Conservation (phyloP, 192 early-diverging fungal species). For the Phlyctochytrium planicorne region DNA sequence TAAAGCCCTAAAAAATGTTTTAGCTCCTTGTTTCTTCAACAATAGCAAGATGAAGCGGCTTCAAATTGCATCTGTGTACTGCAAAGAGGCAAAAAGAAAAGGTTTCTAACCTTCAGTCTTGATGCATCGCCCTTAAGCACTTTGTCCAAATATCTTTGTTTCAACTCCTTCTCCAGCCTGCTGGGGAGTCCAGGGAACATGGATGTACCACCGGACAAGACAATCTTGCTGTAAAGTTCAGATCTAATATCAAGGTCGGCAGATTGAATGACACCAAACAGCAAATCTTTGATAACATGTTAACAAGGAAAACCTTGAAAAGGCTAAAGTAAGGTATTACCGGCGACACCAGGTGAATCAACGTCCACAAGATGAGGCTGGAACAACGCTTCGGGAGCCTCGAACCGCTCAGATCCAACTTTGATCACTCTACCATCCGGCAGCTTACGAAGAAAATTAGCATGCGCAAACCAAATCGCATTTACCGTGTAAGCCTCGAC, state of each 20-base stretch:
- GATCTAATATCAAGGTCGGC: constrained; percentile 89
- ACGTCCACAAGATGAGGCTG: constrained; percentile 96
- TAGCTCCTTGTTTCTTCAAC: no score
- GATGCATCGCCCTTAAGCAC: constrained; percentile 82
- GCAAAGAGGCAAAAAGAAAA: neutral
- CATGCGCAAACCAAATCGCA: constrained; percentile 3
- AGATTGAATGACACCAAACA: constrained; percentile 89
- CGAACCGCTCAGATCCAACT: constrained; percentile 96
- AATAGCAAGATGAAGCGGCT: neutral
- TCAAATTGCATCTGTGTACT: neutral
- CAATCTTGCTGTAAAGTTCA: constrained; percentile 96
- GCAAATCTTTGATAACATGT: constrained; percentile 65
- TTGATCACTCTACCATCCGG: constrained; percentile 99
- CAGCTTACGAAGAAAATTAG: constrained; percentile 52
- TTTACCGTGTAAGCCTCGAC: constrained; percentile 91
- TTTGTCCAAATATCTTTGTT: constrained; percentile 89
- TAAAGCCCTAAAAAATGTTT: constrained; percentile 88
- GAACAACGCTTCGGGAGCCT: constrained; percentile 98
- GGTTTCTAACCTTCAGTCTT: constrained; percentile 68
- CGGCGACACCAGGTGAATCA: constrained; percentile 88
- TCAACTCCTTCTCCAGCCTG: constrained; percentile 97
- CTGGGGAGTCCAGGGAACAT: constrained; percentile 98
- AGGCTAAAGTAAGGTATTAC: no score
- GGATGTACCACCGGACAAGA: constrained; percentile 96
- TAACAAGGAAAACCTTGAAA: neutral